Base-by-base conservation (phyloP, 495 filamentous ascomycete genomes). In the Trichocladium antarcticum region DNA sequence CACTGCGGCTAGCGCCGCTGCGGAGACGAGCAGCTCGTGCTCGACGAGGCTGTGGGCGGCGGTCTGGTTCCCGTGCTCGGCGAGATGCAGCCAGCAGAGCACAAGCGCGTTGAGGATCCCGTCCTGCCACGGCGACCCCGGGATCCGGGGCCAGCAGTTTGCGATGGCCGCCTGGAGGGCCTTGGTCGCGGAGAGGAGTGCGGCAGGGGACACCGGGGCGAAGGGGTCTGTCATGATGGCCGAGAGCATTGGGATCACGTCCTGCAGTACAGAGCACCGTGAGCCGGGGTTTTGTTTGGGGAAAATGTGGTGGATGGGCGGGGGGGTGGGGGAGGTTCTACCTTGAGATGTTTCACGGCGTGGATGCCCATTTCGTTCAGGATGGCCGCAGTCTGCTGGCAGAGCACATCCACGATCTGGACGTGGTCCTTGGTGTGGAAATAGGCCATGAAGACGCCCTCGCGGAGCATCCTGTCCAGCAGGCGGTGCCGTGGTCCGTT, bases 71-170 rank as follows among this genome's bases (percentile, higher is more conserved):
- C 68, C 62, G 17, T 79, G 72, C 3, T 78, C 74, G 6, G 59
- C 42, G 12, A 81, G 53, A 55, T 78, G 75, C 5, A 79, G 55
- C 86, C 87, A 95, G 58, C 83, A 83, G 3, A 81, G 57, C 21
- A 73, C 68, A 0, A 88, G 48, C 0, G 71, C 80, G 37, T 73
- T 78, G 43, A 94, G 50, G 14, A 93, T 64, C 60, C 89, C 84
- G n/a, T 75, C 79, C 21, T 76, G 69, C 69, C 83, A 82, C n/a
- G 54, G 57, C 15, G 59, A 49, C 36, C 60, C 57, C 54, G 67
- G 72, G 15, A 95, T 65, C 0, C 88, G 71, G 10, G 85, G 81
- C 79, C 92, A 90, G n/a, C 76, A 78, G 37, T 72, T 82, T 19
- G 75, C 51, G n/a, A 95, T 65, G 11, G 85, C 68, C 0, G 65